Base-by-base conservation (phyloP, 2,329 filamentous ascomycete genomes). In the Graphilbum fragrans region DNA sequence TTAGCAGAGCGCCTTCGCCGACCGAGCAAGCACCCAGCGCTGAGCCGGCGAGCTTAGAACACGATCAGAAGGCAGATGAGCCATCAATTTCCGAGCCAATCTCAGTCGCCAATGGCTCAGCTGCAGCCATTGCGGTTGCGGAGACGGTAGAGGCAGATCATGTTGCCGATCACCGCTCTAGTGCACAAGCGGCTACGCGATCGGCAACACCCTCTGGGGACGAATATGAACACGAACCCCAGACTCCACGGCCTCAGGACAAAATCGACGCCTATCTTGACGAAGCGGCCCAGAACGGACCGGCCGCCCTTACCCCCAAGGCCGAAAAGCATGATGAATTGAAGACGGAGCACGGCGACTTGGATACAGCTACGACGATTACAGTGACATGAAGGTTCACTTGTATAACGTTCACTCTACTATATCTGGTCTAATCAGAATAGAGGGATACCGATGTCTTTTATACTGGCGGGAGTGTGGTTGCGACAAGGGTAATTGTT, bases 181-280 rank as follows among this genome's bases (percentile, higher is more conserved):
- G n/a, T n/a, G n/a, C n/a, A 27, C 25, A 27, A 27, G 8, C 25
- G 25, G 25, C 25, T 27, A 27, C 25, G 25, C 12, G 12, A 16
- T 31, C 29, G 29, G 14, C n/a, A 5, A 14, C 42, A 5, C 32
- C 48, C 3, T 44, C 44, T 8, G 41, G 40, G 2, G 49, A 52
- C 34, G 47, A 47, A 21, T 50, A 42, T 3, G 37, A 47, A n/a
- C 22, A 29, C 1, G 48, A 50, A 31, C 47, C 45, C 8, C 40
- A 45, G 42, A 51, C 50, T 2, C 50, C 50, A 1, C 42, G 43
- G 5, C 38, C 41, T 6, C 46, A 47, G 3, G 45, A 46, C 7
- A 21, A 32, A 1, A 18, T 46, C 23, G 37, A 46, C 19, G 22
- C 18, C 37, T 20, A 38, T 17, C 27, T 34, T 19, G 31, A 20